Evolutionary conservation across 441 rosid species (phyloP).

Genomic region (Adansonia rubrostipa): DNA sequence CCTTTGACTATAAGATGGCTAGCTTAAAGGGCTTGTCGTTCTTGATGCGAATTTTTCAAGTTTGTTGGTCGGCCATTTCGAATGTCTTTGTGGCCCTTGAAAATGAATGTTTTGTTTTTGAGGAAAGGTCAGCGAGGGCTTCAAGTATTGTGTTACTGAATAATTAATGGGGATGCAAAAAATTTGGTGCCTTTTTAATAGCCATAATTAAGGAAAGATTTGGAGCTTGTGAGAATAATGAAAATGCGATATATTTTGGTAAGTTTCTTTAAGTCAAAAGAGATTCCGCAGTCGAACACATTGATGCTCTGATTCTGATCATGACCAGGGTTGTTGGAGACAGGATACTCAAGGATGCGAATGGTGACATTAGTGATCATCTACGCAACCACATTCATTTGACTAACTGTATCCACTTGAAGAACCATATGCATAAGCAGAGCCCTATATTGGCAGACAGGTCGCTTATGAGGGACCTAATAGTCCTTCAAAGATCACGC

Average conservation of each 20-base stretch:
- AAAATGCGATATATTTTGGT: constrained; percentile 52
- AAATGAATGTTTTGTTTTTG: constrained; percentile 36
- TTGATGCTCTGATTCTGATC: constrained; percentile 44
- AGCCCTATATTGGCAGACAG: constrained; percentile 81
- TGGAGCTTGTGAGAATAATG: neutral
- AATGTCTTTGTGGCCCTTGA: constrained; percentile 24
- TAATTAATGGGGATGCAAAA: constrained; percentile 11
- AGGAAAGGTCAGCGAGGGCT: constrained; percentile 37
- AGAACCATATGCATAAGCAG: constrained; percentile 97
- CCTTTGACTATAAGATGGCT: constrained; percentile 25
- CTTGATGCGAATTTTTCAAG: constrained; percentile 28
- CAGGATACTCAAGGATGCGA: constrained; percentile 86
- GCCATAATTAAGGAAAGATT: constrained; percentile 40
- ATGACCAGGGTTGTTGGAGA: constrained; percentile 80
- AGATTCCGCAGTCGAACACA: constrained; percentile 37
- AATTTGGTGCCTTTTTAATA: constrained; percentile 21
- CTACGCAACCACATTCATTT: constrained; percentile 92
- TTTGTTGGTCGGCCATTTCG: constrained; percentile 25
- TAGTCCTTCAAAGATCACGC: constrained; percentile 85
- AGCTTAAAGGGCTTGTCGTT: constrained; percentile 16
- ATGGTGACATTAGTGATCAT: constrained; percentile 90
- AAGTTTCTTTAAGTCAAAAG: constrained; percentile 43
- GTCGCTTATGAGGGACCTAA: constrained; percentile 85
- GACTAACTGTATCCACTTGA: constrained; percentile 95
- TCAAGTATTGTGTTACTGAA: constrained; percentile 32